phyloP scores from a whole-genome alignment of 176 grass and related monocot genomes.

The Ampelocalamus luodianensis region DNA sequence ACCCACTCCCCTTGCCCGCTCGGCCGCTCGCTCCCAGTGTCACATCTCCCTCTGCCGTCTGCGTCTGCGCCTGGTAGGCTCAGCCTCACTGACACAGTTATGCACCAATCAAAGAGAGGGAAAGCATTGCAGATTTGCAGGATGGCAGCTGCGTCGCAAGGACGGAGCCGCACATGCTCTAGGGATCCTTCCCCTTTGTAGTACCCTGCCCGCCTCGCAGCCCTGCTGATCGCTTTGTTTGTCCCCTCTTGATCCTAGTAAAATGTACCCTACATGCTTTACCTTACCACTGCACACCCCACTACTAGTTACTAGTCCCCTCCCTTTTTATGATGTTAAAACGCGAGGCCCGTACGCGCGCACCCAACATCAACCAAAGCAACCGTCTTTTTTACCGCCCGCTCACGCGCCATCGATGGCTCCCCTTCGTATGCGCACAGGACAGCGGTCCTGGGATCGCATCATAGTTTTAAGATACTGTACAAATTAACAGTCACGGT shows the following conservation, averaged over 20 bases:
- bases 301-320: not conserved
- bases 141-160: not conserved
- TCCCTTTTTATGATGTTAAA: not conserved
- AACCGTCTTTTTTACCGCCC: not conserved
- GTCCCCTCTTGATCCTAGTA: constrained; percentile 40
- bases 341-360: not conserved
- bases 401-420: not conserved
- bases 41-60: constrained; percentile 10
- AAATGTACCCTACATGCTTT: constrained; percentile 21
- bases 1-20: not conserved
- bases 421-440: too few relatives aligned
- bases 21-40: not conserved
- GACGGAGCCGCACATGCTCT: constrained; percentile 41
- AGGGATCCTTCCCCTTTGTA: constrained; percentile 31
- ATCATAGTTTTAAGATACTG: too few relatives aligned
- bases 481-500: too few relatives aligned
- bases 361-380: not conserved
- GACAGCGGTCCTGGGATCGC: too few relatives aligned
- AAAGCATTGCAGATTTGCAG: not conserved
- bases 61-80: not conserved
- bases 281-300: not conserved
- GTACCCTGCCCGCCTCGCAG: constrained; percentile 33
- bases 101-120: not conserved
- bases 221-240: constrained; percentile 36
- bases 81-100: not conserved